Evolutionary conservation across 179 eudicot species (phyloP).

Genomic region (Sideroxylon spinosum): DNA sequence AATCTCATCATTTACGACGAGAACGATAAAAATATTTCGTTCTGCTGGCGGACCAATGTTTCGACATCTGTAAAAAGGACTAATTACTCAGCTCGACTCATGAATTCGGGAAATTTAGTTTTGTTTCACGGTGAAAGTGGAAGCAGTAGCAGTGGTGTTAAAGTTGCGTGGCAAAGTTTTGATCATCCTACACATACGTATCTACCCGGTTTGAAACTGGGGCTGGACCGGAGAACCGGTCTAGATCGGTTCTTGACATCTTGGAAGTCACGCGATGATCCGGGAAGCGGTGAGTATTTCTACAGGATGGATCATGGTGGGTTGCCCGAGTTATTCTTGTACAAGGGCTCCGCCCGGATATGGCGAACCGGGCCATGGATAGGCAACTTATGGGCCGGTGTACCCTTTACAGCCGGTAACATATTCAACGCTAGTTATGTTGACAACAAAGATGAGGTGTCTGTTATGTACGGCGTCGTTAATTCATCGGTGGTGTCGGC

Average conservation of each 20-base stretch:
- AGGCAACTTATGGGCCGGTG: conserved; percentile 17
- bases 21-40: background rate
- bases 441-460: conserved; percentile 12
- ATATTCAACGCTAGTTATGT: background rate
- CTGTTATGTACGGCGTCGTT: background rate
- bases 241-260: conserved; percentile 20
- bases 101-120: conserved; percentile 30
- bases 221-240: conserved; percentile 17
- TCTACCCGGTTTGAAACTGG: conserved; percentile 21
- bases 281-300: conserved; percentile 24
- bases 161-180: conserved; percentile 26
- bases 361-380: conserved; percentile 25
- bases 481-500: background rate
- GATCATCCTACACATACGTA: conserved; percentile 19
- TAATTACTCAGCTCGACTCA: conserved; percentile 1
- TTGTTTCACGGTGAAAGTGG: too few species aligned
- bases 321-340: background rate
- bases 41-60: background rate
- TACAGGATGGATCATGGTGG: conserved; percentile 17
- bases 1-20: conserved; percentile 8
- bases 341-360: background rate
- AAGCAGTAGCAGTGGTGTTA: too few species aligned
- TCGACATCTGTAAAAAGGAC: background rate
- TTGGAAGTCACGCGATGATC: conserved; percentile 29
- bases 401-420: background rate